Base-by-base conservation (phyloP, 805 yeast genomes). In the Monosporozyma yasuniensis region DNA sequence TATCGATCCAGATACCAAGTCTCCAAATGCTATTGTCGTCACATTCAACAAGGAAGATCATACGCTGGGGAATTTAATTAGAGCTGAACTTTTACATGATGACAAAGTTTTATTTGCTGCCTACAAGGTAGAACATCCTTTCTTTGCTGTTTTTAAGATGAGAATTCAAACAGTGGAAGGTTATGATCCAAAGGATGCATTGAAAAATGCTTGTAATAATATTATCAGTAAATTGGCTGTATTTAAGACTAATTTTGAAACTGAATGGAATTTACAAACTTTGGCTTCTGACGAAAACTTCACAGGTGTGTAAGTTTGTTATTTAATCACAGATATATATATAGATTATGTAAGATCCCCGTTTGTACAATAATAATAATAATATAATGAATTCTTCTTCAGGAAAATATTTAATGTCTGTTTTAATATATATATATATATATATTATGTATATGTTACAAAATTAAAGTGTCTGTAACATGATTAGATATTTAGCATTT, bases 11-110 rank as follows among this genome's bases (percentile, higher is more conserved):
- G 99, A 93, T 70, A 81, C 95, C 50, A 86, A 90, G 61, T 93
- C 91, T 34, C 96, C 98, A 21, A 93, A 93, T 66, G 95, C 98
- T 43, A 90, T 95, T 44, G 80, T 90, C 53, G 78, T 93, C 57
- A 88, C 87, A 54, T 88, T 93, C 58, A 98, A 93, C 68, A 84
- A 96, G 65, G 99, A 93, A 68, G 99, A 93, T 67, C 99, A 93
- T 65, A 93, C 99, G 3, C 74, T 93, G 52, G 99, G 96, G 25
- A 93, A 93, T 66, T 68, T 93, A 59, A 75, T 93, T 52, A 79
- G 96, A 64, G 82, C 90, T 27, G 96, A 91, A 65, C 78, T 93
- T 50, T 75, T 88, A 53, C 82, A 81, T 61, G 98, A 93, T 66
- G 81, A 82, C 46, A 81, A 83, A 56, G 99, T 93, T n/a, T 66